A percentile compares a stretch with the other conserved stretches of the same genome.
phyloP scores from a whole-genome alignment of 176 grass and related monocot genomes.

The Bolboschoenus planiculmis region DNA sequence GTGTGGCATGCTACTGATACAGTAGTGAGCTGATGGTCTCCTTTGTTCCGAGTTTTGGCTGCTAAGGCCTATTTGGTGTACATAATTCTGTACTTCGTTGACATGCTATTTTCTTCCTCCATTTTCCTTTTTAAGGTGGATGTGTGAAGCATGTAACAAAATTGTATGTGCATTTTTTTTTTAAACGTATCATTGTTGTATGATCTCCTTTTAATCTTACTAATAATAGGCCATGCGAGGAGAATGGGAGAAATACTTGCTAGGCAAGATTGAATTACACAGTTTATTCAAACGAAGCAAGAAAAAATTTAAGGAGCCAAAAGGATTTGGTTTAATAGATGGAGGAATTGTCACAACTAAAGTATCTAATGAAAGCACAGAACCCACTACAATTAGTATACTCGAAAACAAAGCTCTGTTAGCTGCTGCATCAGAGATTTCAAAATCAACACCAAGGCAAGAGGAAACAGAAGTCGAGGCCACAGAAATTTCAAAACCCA shows the following conservation, averaged over 20 bases:
- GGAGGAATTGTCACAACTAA: constrained; percentile 42
- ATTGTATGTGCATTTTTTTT: not conserved
- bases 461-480: constrained; percentile 28
- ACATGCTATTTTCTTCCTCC: not conserved
- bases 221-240: constrained; percentile 62
- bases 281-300: constrained; percentile 57
- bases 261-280: constrained; percentile 71
- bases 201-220: constrained; percentile 16
- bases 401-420: constrained; percentile 82
- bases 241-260: constrained; percentile 94
- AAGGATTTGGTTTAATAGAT: constrained; percentile 89
- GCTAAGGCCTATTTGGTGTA: not conserved
- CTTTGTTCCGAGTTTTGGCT: not conserved
- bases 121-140: not conserved
- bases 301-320: constrained; percentile 67
- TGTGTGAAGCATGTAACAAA: not conserved
- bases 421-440: constrained; percentile 71
- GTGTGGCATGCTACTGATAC: not conserved
- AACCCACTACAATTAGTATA: constrained; percentile 56
- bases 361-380: constrained; percentile 43
- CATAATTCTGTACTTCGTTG: not conserved
- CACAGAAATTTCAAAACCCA: constrained; percentile 31
- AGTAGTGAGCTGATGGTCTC: not conserved
- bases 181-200: not conserved
- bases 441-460: constrained; percentile 43